These are phyloP conservation scores for Gaeumannomyces sp. DNA, from an alignment of 2,329 filamentous ascomycete genomes.

Conservation along the genomic window DNA sequence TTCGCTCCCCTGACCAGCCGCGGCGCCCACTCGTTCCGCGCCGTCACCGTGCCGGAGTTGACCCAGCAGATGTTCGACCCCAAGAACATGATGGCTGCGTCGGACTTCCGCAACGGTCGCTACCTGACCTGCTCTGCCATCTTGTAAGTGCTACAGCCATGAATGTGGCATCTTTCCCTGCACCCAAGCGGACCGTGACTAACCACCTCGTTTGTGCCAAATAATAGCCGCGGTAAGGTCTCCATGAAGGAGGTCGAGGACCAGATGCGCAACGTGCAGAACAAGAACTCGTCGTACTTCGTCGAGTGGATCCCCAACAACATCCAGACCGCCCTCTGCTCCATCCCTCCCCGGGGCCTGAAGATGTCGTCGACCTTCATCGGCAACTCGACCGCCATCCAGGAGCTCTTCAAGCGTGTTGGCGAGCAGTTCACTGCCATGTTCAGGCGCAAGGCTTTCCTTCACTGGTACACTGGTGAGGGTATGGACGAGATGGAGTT, in stretches of 20 bases:
- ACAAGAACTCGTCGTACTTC: constrained; percentile 99
- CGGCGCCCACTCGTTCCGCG: constrained; percentile 87
- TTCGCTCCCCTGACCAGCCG: constrained; percentile 94
- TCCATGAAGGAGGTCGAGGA: constrained; percentile 99
- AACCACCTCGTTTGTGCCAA: constrained; percentile 30
- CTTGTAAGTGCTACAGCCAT: constrained; percentile 56
- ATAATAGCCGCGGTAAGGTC: constrained; percentile 82
- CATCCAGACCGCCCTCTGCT: constrained; percentile 98
- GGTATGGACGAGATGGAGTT: constrained; percentile 99
- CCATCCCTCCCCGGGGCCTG: constrained; percentile 92
- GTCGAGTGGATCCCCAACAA: constrained; percentile 99
- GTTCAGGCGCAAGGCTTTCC: constrained; percentile 99
- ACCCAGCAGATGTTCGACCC: constrained; percentile 99
- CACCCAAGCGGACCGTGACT: constrained; percentile 20
- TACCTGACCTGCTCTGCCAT: constrained; percentile 99
- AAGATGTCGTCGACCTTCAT: constrained; percentile 99
- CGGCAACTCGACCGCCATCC: constrained; percentile 98
- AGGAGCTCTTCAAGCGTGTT: constrained; percentile 99
- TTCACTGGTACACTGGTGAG: constrained; percentile 99
- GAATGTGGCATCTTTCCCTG: neutral
- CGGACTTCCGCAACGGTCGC: constrained; percentile 98
- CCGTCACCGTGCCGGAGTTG: constrained; percentile 93
- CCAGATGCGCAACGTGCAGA: constrained; percentile 99
- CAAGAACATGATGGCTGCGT: constrained; percentile 99
- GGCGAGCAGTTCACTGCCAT: constrained; percentile 99